phyloP scores from a whole-genome alignment of 2,329 filamentous ascomycete species.

The Colletotrichum cuscutae region DNA sequence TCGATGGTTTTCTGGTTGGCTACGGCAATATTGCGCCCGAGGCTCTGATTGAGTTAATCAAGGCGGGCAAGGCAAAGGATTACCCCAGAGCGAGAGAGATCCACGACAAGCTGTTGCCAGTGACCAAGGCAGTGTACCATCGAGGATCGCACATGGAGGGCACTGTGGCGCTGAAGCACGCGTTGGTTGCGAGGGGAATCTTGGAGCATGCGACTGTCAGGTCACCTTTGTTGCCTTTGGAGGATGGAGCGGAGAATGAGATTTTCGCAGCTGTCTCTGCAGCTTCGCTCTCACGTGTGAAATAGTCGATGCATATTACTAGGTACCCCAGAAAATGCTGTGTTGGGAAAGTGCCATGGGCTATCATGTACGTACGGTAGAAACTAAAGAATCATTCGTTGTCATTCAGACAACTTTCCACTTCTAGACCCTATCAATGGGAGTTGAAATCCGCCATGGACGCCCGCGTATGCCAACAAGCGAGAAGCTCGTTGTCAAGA shows the following conservation, averaged over 20 bases:
- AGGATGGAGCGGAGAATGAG: slow-evolving; percentile 53
- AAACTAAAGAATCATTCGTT: not conserved
- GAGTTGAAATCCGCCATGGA: not conserved
- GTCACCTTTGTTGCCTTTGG: slow-evolving; percentile 57
- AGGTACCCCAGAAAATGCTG: no score
- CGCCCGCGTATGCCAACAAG: not conserved
- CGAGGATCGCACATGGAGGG: slow-evolving; percentile 66
- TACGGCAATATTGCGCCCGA: slow-evolving; percentile 65
- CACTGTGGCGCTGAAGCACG: slow-evolving; percentile 62
- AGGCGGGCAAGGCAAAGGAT: slow-evolving; percentile 60
- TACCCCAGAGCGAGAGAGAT: slow-evolving; percentile 58
- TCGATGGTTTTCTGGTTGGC: slow-evolving; percentile 64
- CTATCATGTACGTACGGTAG: not conserved
- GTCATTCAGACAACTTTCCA: not conserved
- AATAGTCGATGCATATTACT: not conserved
- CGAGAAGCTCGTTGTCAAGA: not conserved
- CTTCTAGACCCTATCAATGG: not conserved
- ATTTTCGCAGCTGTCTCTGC: slow-evolving; percentile 52
- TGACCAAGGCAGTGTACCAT: slow-evolving; percentile 65
- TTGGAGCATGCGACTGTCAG: slow-evolving; percentile 60
- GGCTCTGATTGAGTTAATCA: slow-evolving; percentile 59
- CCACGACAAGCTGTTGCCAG: slow-evolving; percentile 61
- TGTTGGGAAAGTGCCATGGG: not conserved
- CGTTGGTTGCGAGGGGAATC: slow-evolving; percentile 60
- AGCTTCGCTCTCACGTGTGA: slow-evolving; percentile 36